Percentiles rank a stretch among this genome's conserved stretches.
Conservation (phyloP, 768 basidiomycete species). For the Leccinum fibrillosum region DNA sequence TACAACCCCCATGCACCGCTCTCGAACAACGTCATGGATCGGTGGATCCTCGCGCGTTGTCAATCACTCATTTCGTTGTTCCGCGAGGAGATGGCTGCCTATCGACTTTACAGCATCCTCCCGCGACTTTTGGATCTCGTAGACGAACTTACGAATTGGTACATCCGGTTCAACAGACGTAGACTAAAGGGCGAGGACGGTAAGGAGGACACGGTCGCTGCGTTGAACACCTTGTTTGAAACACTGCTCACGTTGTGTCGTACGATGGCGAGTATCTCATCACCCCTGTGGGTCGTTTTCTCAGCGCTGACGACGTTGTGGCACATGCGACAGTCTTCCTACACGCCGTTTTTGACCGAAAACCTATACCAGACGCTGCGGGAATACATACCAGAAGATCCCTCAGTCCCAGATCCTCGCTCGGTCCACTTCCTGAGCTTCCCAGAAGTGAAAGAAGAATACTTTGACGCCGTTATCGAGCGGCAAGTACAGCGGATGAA, state of each 20-base stretch:
- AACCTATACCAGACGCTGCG: slow-evolving; percentile 91
- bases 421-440: slow-evolving; percentile 95
- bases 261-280: slow-evolving; percentile 73
- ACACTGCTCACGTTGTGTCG: slow-evolving; percentile 90
- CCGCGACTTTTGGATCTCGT: slow-evolving; percentile 88
- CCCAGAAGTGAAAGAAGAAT: slow-evolving; percentile 91
- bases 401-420: slow-evolving; percentile 72
- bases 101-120: slow-evolving; percentile 95
- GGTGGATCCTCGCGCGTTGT: slow-evolving; percentile 96
- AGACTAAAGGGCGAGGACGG: slow-evolving; percentile 95
- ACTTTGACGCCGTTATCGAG: slow-evolving; percentile 92
- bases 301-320: background rate
- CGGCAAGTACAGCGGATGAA: slow-evolving; percentile 95
- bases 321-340: slow-evolving; percentile 68
- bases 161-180: slow-evolving; percentile 97
- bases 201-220: slow-evolving; percentile 78
- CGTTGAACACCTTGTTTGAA: slow-evolving; percentile 95
- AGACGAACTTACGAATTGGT: slow-evolving; percentile 98
- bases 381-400: slow-evolving; percentile 75
- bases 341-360: slow-evolving; percentile 97
- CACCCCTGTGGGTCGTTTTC: background rate
- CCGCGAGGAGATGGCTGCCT: slow-evolving; percentile 93
- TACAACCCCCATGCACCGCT: slow-evolving; percentile 83
- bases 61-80: slow-evolving; percentile 94
- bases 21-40: slow-evolving; percentile 96